Conservation (phyloP, 345 rosid genomes). For the Barbarea vulgaris region DNA sequence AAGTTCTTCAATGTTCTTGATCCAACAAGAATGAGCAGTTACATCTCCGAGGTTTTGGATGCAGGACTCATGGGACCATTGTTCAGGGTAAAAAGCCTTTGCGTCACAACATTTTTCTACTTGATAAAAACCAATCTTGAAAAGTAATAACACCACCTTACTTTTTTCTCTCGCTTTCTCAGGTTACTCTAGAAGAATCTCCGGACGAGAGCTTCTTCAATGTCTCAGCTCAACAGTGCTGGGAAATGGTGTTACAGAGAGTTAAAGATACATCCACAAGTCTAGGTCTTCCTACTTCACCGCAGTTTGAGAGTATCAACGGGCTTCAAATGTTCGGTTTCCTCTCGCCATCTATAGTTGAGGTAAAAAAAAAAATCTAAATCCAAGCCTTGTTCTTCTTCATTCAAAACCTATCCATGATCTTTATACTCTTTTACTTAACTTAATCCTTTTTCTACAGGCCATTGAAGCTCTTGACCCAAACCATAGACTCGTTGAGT, state of each 20-base stretch:
- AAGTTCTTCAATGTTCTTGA: constrained; percentile 62
- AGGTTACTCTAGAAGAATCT: constrained; percentile 79
- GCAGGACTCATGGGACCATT: constrained; percentile 84
- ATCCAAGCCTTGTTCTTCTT: not conserved
- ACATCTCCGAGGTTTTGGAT: constrained; percentile 79
- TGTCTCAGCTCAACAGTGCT: constrained; percentile 73
- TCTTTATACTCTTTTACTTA: not conserved
- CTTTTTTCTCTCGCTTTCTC: constrained; percentile 32
- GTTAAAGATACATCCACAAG: constrained; percentile 41
- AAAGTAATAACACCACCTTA: not conserved
- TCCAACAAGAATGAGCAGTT: constrained; percentile 59
- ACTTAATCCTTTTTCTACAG: constrained; percentile 42
- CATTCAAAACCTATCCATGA: not conserved
- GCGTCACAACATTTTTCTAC: not conserved
- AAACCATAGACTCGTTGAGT: constrained; percentile 60
- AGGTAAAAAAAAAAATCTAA: constrained; percentile 49
- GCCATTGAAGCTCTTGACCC: constrained; percentile 85
- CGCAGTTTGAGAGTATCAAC: constrained; percentile 44
- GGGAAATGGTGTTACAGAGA: constrained; percentile 75
- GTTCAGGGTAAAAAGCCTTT: constrained; percentile 60
- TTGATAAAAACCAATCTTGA: not conserved
- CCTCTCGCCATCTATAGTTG: constrained; percentile 57
- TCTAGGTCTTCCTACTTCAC: constrained; percentile 47
- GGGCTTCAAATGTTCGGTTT: constrained; percentile 93
- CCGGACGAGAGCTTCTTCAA: constrained; percentile 56